phyloP scores from a whole-genome alignment of 108 stramenopile species.

The Seminavis robusta region DNA sequence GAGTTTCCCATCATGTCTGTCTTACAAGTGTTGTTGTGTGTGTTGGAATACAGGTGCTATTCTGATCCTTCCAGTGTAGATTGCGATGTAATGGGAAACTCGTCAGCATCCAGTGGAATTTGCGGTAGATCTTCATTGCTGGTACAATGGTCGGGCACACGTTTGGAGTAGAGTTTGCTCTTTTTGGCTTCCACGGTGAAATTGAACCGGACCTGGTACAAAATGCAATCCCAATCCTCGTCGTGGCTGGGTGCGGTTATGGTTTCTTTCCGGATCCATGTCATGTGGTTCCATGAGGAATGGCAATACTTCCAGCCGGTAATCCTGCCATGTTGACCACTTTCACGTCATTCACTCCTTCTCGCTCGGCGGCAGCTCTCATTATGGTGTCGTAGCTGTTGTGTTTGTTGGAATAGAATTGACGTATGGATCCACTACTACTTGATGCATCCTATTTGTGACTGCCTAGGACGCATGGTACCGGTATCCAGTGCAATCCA shows the following conservation, averaged over 20 bases:
- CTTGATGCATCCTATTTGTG: slow-evolving; percentile 78
- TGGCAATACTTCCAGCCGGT: slow-evolving; percentile 55
- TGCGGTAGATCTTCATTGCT: slow-evolving; percentile 6
- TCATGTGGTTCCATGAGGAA: slow-evolving; percentile 78
- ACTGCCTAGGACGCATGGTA: slow-evolving; percentile 72
- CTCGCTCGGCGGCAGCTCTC: slow-evolving; percentile 17
- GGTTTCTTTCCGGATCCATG: slow-evolving; percentile 75
- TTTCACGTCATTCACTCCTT: slow-evolving; percentile 39
- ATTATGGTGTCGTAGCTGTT: background rate
- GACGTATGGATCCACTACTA: slow-evolving; percentile 1
- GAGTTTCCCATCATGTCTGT: too few relatives aligned
- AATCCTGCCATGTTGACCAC: slow-evolving; percentile 64
- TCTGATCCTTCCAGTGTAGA: too few relatives aligned
- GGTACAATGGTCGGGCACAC: too few relatives aligned
- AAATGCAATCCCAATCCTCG: slow-evolving; percentile 81
- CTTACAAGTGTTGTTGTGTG: too few relatives aligned
- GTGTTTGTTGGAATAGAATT: background rate
- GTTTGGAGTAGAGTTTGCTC: slow-evolving; percentile 50
- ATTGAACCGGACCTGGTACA: slow-evolving; percentile 60
- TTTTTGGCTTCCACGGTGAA: slow-evolving; percentile 61
- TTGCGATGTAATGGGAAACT: slow-evolving; percentile 8
- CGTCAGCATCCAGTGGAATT: too few relatives aligned
- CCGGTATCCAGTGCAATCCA: slow-evolving; percentile 83
- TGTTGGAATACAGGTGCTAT: too few relatives aligned
- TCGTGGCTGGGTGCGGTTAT: slow-evolving; percentile 34